Percentiles rank a stretch among this genome's conserved stretches.
Evolutionary conservation across 2,329 filamentous ascomycete species (phyloP).

Genomic region (Dactylonectria estremocensis): DNA sequence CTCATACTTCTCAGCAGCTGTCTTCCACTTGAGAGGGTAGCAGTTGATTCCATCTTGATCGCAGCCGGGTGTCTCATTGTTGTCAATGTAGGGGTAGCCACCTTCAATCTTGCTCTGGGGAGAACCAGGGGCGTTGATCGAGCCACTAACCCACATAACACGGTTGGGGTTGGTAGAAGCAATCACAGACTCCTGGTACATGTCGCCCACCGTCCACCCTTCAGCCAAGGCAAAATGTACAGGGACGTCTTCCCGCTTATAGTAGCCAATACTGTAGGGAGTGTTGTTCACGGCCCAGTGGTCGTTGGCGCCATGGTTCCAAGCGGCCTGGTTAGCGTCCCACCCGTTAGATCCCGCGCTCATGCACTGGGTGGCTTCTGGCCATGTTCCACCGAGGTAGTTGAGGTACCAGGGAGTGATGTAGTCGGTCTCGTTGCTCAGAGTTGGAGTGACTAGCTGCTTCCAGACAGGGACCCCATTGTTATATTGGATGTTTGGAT

Average conservation of each 20-base stretch:
- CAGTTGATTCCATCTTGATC: slow-evolving; percentile 62
- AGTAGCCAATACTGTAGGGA: slow-evolving; percentile 67
- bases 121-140: slow-evolving; percentile 64
- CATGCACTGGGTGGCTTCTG: slow-evolving; percentile 69
- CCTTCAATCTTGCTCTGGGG: slow-evolving; percentile 35
- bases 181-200: slow-evolving; percentile 69
- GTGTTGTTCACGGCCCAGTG: slow-evolving; percentile 69
- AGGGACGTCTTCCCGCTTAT: slow-evolving; percentile 66
- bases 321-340: slow-evolving; percentile 65
- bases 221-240: slow-evolving; percentile 70
- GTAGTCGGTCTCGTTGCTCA: not conserved
- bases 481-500: slow-evolving; percentile 65
- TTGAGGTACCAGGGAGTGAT: slow-evolving; percentile 70
- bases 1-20: slow-evolving; percentile 64
- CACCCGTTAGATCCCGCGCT: slow-evolving; percentile 67
- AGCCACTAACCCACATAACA: slow-evolving; percentile 65
- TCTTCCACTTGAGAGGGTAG: slow-evolving; percentile 69
- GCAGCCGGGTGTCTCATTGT: slow-evolving; percentile 64
- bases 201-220: slow-evolving; percentile 68
- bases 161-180: slow-evolving; percentile 69
- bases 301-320: slow-evolving; percentile 67
- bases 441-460: not conserved
- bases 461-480: slow-evolving; percentile 15
- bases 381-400: slow-evolving; percentile 65
- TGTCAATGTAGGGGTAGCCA: slow-evolving; percentile 60